Percentiles rank a stretch among this genome's conserved stretches.
These are phyloP conservation scores for Leishmania guyanensis DNA, from an alignment of 208 protist species.

Conservation along the genomic window DNA sequence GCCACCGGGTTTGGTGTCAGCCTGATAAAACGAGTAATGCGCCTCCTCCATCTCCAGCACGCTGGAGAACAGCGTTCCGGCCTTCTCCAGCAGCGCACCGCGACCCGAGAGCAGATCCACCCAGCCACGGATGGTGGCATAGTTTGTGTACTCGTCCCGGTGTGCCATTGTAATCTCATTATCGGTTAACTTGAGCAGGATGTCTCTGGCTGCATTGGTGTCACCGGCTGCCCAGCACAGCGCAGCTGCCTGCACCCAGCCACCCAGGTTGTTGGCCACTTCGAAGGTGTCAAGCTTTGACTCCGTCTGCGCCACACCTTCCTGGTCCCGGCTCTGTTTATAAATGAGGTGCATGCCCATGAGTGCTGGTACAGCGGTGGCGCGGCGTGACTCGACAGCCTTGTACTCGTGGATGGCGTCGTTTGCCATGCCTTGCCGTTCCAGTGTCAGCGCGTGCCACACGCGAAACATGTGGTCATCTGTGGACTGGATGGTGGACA, in stretches of 20 bases:
- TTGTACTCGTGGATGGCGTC: conserved; percentile 89
- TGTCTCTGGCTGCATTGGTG: conserved; percentile 63
- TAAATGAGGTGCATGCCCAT: conserved; percentile 82
- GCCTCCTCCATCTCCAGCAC: conserved; percentile 61
- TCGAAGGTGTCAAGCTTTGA: conserved; percentile 45
- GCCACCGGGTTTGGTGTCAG: not conserved
- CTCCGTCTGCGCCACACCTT: conserved; percentile 58
- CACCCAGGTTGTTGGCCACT: conserved; percentile 44
- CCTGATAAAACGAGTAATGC: conserved; percentile 23
- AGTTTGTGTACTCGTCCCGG: conserved; percentile 85
- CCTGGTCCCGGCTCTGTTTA: conserved; percentile 68
- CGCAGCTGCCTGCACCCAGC: conserved; percentile 70
- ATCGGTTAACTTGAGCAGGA: conserved; percentile 55
- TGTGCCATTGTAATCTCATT: conserved; percentile 37
- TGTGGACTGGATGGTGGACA: conserved; percentile 57
- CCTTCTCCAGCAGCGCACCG: conserved; percentile 84
- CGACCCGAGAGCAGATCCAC: conserved; percentile 86
- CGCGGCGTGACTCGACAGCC: conserved; percentile 59
- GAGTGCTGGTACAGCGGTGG: conserved; percentile 66
- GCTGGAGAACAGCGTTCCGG: conserved; percentile 67
- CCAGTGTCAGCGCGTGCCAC: conserved; percentile 75
- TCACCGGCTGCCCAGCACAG: conserved; percentile 74
- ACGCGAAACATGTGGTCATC: conserved; percentile 87
- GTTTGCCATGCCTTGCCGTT: conserved; percentile 79
- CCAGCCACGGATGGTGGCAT: conserved; percentile 77